Percentiles rank a stretch among this genome's conserved stretches.
These are phyloP conservation scores for Phallus indusiatus DNA, from an alignment of 768 basidiomycete genomes.

Conservation along the genomic window DNA sequence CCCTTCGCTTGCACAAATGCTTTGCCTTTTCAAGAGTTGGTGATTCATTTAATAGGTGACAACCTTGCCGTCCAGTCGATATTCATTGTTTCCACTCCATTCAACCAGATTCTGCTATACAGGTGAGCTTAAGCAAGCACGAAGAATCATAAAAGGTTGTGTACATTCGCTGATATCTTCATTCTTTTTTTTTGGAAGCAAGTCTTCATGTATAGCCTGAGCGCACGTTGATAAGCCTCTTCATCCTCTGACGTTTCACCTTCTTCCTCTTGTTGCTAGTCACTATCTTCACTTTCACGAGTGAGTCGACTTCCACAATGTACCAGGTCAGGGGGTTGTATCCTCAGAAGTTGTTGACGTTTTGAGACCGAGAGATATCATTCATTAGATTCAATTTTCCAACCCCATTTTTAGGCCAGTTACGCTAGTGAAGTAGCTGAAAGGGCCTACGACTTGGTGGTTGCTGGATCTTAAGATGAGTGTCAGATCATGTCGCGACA, in stretches of 20 bases:
- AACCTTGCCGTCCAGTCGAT: slow-evolving; percentile 70
- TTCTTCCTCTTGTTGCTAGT: slow-evolving; percentile 45
- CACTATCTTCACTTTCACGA: slow-evolving; percentile 34
- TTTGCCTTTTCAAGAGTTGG: slow-evolving; percentile 74
- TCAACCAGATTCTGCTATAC: slow-evolving; percentile 64
- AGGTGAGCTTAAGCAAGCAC: not conserved
- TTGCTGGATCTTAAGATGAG: slow-evolving; percentile 33
- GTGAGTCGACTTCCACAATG: slow-evolving; percentile 81
- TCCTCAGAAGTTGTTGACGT: slow-evolving; percentile 84
- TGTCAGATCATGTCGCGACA: not conserved
- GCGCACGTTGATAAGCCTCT: slow-evolving; percentile 91
- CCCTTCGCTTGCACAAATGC: slow-evolving; percentile 98
- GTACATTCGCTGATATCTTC: slow-evolving; percentile 87
- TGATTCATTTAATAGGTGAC: slow-evolving; percentile 90
- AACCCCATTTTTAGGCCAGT: slow-evolving; percentile 63
- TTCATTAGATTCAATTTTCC: slow-evolving; percentile 98
- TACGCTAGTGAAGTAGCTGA: too few relatives aligned
- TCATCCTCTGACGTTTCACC: slow-evolving; percentile 65
- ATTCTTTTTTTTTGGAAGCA: slow-evolving; percentile 60
- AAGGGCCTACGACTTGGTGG: slow-evolving; percentile 83
- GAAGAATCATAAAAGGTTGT: slow-evolving; percentile 23
- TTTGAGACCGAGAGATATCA: slow-evolving; percentile 97
- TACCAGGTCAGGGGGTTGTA: slow-evolving; percentile 90
- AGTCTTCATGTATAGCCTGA: slow-evolving; percentile 79
- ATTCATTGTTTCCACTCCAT: slow-evolving; percentile 82